phyloP scores from a whole-genome alignment of 441 rosid species.

The Erysimum pusillum region DNA sequence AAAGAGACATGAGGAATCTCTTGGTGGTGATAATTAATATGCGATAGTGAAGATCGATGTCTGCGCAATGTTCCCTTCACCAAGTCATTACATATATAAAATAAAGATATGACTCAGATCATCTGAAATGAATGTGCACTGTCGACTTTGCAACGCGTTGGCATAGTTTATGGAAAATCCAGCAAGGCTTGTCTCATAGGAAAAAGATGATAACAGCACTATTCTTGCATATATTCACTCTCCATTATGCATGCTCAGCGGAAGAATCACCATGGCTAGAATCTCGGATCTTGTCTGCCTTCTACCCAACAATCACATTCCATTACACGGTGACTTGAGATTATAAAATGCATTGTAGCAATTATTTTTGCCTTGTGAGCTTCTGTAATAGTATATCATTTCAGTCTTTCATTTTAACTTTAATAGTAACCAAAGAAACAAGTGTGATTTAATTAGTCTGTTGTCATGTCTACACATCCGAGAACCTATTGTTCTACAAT shows the following conservation, averaged over 20 bases:
- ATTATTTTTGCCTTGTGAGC: not conserved
- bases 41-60: not conserved
- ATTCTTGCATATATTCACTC: slow-evolving; percentile 8
- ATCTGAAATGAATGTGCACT: slow-evolving; percentile 14
- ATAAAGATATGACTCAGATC: slow-evolving; percentile 17
- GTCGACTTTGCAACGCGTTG: slow-evolving; percentile 1
- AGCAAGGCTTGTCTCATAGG: slow-evolving; percentile 23
- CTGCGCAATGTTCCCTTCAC: not conserved
- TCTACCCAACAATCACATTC: not conserved
- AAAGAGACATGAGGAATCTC: slow-evolving; percentile 10
- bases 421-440: not conserved
- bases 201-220: slow-evolving; percentile 21
- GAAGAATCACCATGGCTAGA: not conserved
- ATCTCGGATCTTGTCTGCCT: slow-evolving; percentile 4
- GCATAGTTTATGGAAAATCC: slow-evolving; percentile 19
- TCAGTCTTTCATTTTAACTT: not conserved
- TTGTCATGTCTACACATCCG: not conserved
- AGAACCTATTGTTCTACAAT: not conserved
- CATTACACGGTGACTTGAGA: not conserved
- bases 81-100: slow-evolving; percentile 2
- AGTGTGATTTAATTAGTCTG: not conserved
- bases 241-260: not conserved
- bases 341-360: not conserved
- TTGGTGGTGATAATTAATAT: not conserved
- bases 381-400: not conserved